A percentile compares a stretch with the other conserved stretches of the same genome.
phyloP scores from a whole-genome alignment of 495 filamentous ascomycete species.

The Penicillium soppii region DNA sequence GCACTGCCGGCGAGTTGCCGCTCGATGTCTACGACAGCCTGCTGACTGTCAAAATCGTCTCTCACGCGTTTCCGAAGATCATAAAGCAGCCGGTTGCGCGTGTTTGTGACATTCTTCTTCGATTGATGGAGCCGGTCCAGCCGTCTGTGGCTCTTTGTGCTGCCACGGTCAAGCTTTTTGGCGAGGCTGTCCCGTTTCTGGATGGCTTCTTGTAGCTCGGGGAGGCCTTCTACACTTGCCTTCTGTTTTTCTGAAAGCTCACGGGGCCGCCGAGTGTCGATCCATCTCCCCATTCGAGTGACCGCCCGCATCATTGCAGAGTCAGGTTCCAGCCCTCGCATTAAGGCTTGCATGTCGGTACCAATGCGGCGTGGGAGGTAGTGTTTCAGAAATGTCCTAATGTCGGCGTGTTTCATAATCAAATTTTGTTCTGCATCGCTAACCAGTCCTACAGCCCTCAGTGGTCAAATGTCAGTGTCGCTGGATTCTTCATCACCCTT shows the following conservation, averaged over 20 bases:
- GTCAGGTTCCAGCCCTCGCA: slow-evolving; percentile 28
- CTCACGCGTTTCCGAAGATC: slow-evolving; percentile 11
- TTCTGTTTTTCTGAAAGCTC: slow-evolving; percentile 25
- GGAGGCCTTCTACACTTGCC: slow-evolving; percentile 27
- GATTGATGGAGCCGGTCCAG: slow-evolving; percentile 13
- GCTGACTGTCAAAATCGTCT: slow-evolving; percentile 20
- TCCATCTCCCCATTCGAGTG: slow-evolving; percentile 36
- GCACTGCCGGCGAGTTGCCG: slow-evolving; percentile 20
- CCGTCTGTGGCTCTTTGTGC: slow-evolving; percentile 2
- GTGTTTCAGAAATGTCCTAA: slow-evolving; percentile 34
- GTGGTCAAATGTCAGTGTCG: no score
- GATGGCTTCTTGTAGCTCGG: slow-evolving; percentile 8
- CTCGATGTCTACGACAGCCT: slow-evolving; percentile 24
- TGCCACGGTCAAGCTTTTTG: slow-evolving; percentile 6
- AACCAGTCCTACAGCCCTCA: no score
- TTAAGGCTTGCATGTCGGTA: slow-evolving; percentile 31
- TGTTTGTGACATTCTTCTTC: slow-evolving; percentile 16
- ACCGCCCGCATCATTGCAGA: slow-evolving; percentile 27
- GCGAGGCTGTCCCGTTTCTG: slow-evolving; percentile 5
- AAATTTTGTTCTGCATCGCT: slow-evolving; percentile 28
- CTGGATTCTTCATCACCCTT: no score
- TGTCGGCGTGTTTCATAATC: slow-evolving; percentile 34
- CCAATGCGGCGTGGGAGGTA: slow-evolving; percentile 35
- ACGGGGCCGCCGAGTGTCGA: slow-evolving; percentile 32
- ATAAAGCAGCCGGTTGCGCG: slow-evolving; percentile 14